These are phyloP conservation scores for Rutstroemia sp. DNA, from an alignment of 2,329 filamentous ascomycete species.

Conservation along the genomic window DNA sequence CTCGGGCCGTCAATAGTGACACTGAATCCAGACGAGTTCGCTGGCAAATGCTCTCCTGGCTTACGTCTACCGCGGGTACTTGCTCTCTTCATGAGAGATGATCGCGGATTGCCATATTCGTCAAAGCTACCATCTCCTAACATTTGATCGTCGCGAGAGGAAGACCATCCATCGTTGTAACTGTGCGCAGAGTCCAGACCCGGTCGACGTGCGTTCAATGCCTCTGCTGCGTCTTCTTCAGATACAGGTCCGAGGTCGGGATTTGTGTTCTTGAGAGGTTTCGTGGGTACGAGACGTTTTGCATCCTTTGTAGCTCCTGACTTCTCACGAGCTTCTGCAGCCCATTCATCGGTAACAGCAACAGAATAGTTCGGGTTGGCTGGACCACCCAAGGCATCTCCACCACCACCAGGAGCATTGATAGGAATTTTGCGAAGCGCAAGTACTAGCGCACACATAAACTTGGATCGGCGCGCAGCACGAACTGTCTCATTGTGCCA, in stretches of 20 bases:
- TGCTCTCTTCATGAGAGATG: slow-evolving; percentile 24
- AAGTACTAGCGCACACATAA: slow-evolving; percentile 87
- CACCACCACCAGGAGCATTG: slow-evolving; percentile 68
- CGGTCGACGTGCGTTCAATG: slow-evolving; percentile 29
- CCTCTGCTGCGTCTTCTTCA: slow-evolving; percentile 36
- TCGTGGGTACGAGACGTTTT: slow-evolving; percentile 53
- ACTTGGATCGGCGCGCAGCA: slow-evolving; percentile 78
- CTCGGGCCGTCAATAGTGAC: slow-evolving; percentile 4
- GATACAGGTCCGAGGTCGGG: slow-evolving; percentile 18
- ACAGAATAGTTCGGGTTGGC: slow-evolving; percentile 79
- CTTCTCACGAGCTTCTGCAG: slow-evolving; percentile 53
- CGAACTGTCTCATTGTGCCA: slow-evolving; percentile 84
- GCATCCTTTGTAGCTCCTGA: slow-evolving; percentile 54
- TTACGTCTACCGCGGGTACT: slow-evolving; percentile 24
- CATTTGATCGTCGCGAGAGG: slow-evolving; percentile 4
- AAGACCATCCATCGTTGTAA: slow-evolving; percentile 14
- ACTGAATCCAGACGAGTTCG: neutral
- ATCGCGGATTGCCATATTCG: slow-evolving; percentile 20
- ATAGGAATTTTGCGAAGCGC: slow-evolving; percentile 86
- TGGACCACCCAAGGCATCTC: slow-evolving; percentile 52
- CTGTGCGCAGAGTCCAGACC: slow-evolving; percentile 15
- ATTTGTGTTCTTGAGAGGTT: slow-evolving; percentile 10
- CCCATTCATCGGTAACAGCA: slow-evolving; percentile 61
- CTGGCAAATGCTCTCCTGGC: slow-evolving; percentile 19
- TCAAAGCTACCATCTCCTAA: slow-evolving; percentile 9